phyloP scores from a whole-genome alignment of 257 asterid species.

The Solanum neorickii region DNA sequence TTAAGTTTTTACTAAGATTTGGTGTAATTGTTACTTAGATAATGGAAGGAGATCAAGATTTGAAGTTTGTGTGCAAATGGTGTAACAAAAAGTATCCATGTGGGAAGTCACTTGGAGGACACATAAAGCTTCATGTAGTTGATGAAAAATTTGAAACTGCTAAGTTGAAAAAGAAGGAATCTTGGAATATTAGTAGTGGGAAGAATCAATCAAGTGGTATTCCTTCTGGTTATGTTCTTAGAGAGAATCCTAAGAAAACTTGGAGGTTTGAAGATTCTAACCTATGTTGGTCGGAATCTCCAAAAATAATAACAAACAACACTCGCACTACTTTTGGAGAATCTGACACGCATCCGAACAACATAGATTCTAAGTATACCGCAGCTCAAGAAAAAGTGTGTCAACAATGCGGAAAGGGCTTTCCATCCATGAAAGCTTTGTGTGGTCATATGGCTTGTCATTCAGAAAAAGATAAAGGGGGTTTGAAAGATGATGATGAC shows the following conservation, averaged over 20 bases:
- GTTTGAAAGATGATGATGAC: constrained; percentile 26
- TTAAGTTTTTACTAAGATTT: neutral
- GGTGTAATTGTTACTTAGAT: neutral
- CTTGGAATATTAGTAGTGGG: constrained; percentile 7
- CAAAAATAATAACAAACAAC: neutral
- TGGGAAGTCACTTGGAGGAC: constrained; percentile 89
- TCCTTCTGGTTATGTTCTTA: constrained; percentile 45
- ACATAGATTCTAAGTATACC: too few species aligned
- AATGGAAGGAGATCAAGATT: constrained; percentile 45
- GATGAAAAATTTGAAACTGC: constrained; percentile 21
- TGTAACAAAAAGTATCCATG: constrained; percentile 63
- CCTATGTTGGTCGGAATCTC: neutral
- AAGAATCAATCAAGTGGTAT: constrained; percentile 14
- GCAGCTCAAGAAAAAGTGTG: constrained; percentile 40
- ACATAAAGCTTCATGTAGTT: constrained; percentile 67
- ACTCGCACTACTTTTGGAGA: neutral
- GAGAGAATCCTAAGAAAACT: constrained; percentile 87
- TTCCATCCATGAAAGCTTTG: constrained; percentile 77
- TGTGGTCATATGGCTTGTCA: constrained; percentile 99
- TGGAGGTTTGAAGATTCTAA: constrained; percentile 57
- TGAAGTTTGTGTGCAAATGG: constrained; percentile 51
- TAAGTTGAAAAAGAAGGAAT: constrained; percentile 17
- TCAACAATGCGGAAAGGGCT: constrained; percentile 90
- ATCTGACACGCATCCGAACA: neutral
- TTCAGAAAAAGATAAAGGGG: constrained; percentile 55